Evolutionary conservation across 352 stramenopile genomes (phyloP), one percentile per base, ranked within the genome.

Genomic region (Globisporangium irregulare): DNA sequence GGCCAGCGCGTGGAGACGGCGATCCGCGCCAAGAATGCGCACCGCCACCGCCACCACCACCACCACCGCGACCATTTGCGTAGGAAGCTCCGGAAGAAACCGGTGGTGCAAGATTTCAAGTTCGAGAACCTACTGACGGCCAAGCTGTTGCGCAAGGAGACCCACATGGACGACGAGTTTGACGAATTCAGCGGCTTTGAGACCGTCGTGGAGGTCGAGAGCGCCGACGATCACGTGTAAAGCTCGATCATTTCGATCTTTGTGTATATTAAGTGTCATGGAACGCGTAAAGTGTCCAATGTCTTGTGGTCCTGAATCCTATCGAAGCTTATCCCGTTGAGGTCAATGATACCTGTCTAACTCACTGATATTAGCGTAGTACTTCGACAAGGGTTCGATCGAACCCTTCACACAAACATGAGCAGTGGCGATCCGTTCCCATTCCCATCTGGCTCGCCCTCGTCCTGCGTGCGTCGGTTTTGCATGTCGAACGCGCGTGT

Each of bases 1-100:
- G 81, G 82, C 20, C 82, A 89, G 59, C 76, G 81, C 2, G 66
- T 90, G 15, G 55, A 89, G 81, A 58, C 53, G 57, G 0, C 58
- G 51, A 14, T 71, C 50, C 7, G 64, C 66, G 41, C 73, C 63
- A 43, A 57, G 50, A 20, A 72, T 70, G 54, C 75, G 69, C 5
- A 73, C 70, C 34, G 46, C 6, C 62, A 82, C 46, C 58, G 29
- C 27, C 46, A 58, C 22, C 61, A 69, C 36, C 61, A 69, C 36
- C 66, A 82, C 32, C 58, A 25, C n/a, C 67, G 50, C 9, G 36
- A 69, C 36, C 38, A 69, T n/a, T 72, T 70, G 29, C 61, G 55
- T 8, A 36, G 27, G 9, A 70, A 68, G 34, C 25, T 72, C 20
- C 46, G 32, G 20, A 43, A 15, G 41, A 61, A 61, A 27, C 50